These are phyloP conservation scores for Lentinula guzmanii DNA, from an alignment of 768 basidiomycete species.

Conservation along the genomic window DNA sequence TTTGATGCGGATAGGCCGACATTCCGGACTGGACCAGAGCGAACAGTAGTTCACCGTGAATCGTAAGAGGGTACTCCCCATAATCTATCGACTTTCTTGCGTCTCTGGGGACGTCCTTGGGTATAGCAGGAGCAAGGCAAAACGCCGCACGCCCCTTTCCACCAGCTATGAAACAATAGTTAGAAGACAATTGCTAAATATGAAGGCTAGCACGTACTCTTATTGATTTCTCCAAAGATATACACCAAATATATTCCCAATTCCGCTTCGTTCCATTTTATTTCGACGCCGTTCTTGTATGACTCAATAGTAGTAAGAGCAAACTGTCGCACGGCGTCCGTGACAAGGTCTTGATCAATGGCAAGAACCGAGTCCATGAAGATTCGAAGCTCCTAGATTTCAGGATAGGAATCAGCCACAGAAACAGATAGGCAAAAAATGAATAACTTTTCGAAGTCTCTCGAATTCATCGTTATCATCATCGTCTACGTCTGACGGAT, in stretches of 20 bases:
- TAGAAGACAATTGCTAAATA: background rate
- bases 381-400: constrained; percentile 66
- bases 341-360: constrained; percentile 84
- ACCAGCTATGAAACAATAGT: constrained; percentile 37
- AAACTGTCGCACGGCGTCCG: constrained; percentile 65
- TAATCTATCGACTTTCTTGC: constrained; percentile 64
- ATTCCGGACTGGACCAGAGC: constrained; percentile 81
- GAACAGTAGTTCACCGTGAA: constrained; percentile 85
- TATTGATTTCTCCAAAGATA: constrained; percentile 90
- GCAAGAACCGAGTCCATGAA: constrained; percentile 84
- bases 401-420: background rate
- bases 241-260: constrained; percentile 90
- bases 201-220: constrained; percentile 46
- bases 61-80: constrained; percentile 77
- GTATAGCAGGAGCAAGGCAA: constrained; percentile 63
- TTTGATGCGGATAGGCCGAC: constrained; percentile 74
- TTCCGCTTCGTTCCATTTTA: constrained; percentile 93
- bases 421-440: constrained; percentile 10
- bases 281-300: constrained; percentile 51
- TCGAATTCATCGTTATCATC: constrained; percentile 84
- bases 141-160: constrained; percentile 84
- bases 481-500: constrained; percentile 79
- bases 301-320: constrained; percentile 71
- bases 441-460: constrained; percentile 68
- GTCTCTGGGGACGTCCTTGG: constrained; percentile 42